phyloP scores from a whole-genome alignment of 257 asterid genomes.

The Oldenlandia corymbosa region DNA sequence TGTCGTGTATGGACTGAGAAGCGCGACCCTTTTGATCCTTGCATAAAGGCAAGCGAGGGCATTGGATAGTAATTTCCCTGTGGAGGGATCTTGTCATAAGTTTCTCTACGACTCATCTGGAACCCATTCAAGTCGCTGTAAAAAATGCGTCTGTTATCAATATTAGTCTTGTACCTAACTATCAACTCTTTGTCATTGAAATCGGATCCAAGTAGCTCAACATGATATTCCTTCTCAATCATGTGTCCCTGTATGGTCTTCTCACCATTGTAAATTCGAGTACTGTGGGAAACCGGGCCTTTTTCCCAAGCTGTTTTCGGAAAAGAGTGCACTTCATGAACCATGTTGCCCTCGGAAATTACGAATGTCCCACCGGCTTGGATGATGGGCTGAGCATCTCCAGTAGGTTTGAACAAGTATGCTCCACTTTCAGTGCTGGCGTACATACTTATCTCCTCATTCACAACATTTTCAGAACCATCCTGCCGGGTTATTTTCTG shows the following conservation, averaged over 20 bases:
- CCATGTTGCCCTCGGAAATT: slow-evolving; percentile 74
- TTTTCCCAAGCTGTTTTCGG: slow-evolving; percentile 67
- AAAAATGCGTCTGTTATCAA: slow-evolving; percentile 63
- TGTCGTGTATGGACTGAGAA: slow-evolving; percentile 85
- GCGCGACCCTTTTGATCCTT: slow-evolving; percentile 61
- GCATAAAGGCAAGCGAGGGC: slow-evolving; percentile 92
- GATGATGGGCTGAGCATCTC: slow-evolving; percentile 64
- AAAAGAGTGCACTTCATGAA: slow-evolving; percentile 65
- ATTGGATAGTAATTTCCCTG: slow-evolving; percentile 98
- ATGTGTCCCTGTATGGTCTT: slow-evolving; percentile 61
- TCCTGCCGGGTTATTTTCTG: slow-evolving; percentile 50
- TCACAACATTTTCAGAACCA: slow-evolving; percentile 48
- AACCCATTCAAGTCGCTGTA: slow-evolving; percentile 88
- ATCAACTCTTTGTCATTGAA: slow-evolving; percentile 64
- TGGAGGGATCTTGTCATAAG: slow-evolving; percentile 85
- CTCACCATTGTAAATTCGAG: slow-evolving; percentile 63
- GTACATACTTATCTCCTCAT: slow-evolving; percentile 74
- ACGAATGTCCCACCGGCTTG: slow-evolving; percentile 58
- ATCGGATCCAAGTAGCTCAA: slow-evolving; percentile 71
- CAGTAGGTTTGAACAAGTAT: slow-evolving; percentile 82
- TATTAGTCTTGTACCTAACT: slow-evolving; percentile 65
- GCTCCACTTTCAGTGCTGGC: slow-evolving; percentile 91
- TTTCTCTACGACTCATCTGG: slow-evolving; percentile 92
- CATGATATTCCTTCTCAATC: slow-evolving; percentile 92
- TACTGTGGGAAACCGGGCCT: slow-evolving; percentile 79